Base-by-base conservation (phyloP, 2,329 filamentous ascomycete species). In the Knufia fluminis region DNA sequence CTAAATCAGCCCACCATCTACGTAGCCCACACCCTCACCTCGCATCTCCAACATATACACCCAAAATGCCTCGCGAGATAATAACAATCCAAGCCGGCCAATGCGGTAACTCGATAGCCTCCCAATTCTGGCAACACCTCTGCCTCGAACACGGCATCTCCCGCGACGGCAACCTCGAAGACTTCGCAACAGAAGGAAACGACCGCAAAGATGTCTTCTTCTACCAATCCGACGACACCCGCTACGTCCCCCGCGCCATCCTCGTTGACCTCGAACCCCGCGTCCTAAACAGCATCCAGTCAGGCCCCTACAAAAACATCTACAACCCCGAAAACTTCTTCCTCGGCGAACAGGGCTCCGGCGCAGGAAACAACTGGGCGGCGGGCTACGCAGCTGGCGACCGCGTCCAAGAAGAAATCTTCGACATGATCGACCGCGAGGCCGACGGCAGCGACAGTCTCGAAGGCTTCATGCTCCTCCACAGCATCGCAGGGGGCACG, bases 251-350 rank as follows among this genome's bases (percentile, higher is more conserved):
- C 9, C 81, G 92, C 64, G 91, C 92, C 42, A 97, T 98, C 61
- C 74, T 98, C 46, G 85, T 98, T 55, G 92, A 98, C 66, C 75
- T 98, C 33, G 92, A 98, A 69, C 92, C 92, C 20, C 79, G 92
- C 57, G 90, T 87, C 55, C 85, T 98, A 63, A 86, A 97, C 64
- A 75, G 82, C 54, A 98, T 98, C 59, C 91, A 97, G 71, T 85
- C 83, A 8, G 89, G 92, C 1, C 83, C 90, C 0, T 98, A 98
- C 74, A 88, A 85, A 68, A 97, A 98, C 67, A 98, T 98, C 52
- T 98, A 98, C 78, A 98, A 98, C 66, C 92, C 92, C 0, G 92
- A 98, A 69, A 98, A 98, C 74, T 96, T 97, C 71, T 98, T 94
- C 66, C 81, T 97, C 47, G 88, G 91, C 61, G 94, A 95, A 66